These are phyloP conservation scores for Paramyrothecium roridum DNA, from an alignment of 2,329 filamentous ascomycete species.

Conservation along the genomic window DNA sequence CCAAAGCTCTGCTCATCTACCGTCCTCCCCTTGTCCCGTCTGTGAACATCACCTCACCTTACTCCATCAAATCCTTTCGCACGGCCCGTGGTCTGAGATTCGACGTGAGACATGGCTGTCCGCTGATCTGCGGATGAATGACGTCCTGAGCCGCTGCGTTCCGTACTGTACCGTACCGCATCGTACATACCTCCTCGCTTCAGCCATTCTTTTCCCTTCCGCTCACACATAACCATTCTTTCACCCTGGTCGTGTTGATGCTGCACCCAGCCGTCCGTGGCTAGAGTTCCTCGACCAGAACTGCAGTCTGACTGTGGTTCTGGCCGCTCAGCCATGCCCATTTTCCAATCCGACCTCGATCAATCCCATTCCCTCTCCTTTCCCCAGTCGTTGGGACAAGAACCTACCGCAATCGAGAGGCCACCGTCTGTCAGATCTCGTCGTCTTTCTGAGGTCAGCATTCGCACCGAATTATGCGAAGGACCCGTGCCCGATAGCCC, in stretches of 20 bases:
- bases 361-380: constrained; percentile 20
- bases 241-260: not conserved
- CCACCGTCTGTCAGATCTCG: constrained; percentile 13
- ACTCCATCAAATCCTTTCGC: not conserved
- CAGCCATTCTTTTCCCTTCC: not conserved
- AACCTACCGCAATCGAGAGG: constrained; percentile 12
- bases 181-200: not conserved
- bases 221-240: not conserved
- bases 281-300: constrained; percentile 9
- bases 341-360: constrained; percentile 52
- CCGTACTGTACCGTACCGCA: not conserved
- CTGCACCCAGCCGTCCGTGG: constrained; percentile 4
- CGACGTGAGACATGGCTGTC: not conserved
- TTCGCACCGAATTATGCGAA: constrained; percentile 59
- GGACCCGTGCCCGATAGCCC: constrained; percentile 48
- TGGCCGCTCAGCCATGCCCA: constrained; percentile 46
- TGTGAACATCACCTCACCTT: not conserved
- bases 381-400: constrained; percentile 13
- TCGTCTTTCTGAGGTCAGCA: constrained; percentile 55
- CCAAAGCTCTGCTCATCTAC: no score
- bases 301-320: constrained; percentile 28
- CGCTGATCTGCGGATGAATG: not conserved
- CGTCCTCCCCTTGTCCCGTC: not conserved
- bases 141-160: not conserved
- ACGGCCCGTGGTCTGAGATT: not conserved